phyloP scores from a whole-genome alignment of 1,284 basidiomycete species.

The Microbotryum violaceum region DNA sequence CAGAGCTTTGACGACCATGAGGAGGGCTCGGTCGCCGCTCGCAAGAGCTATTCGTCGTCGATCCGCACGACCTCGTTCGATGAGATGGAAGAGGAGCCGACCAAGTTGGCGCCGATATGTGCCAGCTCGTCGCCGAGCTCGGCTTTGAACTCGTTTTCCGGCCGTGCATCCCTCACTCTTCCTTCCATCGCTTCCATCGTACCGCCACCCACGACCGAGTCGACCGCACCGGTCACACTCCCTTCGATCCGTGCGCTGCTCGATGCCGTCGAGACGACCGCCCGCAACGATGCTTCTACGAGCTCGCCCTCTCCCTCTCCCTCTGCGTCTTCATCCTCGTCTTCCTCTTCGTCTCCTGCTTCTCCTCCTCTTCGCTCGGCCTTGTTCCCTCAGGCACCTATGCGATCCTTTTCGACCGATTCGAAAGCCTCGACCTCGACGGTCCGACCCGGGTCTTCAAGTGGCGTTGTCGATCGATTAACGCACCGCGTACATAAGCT shows the following conservation, averaged over 20 bases:
- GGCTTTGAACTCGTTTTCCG: neutral
- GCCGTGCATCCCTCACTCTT: neutral
- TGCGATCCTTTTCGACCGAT: neutral
- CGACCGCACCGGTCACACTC: neutral
- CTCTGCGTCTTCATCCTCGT: neutral
- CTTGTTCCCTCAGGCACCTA: neutral
- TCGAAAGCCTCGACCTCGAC: slow-evolving; percentile 18
- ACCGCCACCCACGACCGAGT: neutral
- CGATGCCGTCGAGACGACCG: neutral
- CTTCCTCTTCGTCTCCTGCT: neutral
- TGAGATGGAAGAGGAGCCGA: neutral
- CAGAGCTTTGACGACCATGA: neutral
- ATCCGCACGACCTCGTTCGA: slow-evolving; percentile 13
- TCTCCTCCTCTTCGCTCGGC: slow-evolving; percentile 1
- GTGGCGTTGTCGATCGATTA: slow-evolving; percentile 29
- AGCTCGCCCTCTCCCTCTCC: slow-evolving; percentile 1
- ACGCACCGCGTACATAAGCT: slow-evolving; percentile 27
- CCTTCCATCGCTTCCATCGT: slow-evolving; percentile 4
- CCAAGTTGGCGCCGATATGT: slow-evolving; percentile 5
- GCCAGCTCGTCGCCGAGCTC: neutral
- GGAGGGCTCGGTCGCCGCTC: neutral
- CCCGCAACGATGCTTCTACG: slow-evolving; percentile 4
- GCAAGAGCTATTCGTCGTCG: slow-evolving; percentile 8
- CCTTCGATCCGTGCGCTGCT: no score
- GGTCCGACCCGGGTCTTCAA: slow-evolving; percentile 9